phyloP scores from a whole-genome alignment of 345 rosid species.

The Boechera retrofracta region DNA sequence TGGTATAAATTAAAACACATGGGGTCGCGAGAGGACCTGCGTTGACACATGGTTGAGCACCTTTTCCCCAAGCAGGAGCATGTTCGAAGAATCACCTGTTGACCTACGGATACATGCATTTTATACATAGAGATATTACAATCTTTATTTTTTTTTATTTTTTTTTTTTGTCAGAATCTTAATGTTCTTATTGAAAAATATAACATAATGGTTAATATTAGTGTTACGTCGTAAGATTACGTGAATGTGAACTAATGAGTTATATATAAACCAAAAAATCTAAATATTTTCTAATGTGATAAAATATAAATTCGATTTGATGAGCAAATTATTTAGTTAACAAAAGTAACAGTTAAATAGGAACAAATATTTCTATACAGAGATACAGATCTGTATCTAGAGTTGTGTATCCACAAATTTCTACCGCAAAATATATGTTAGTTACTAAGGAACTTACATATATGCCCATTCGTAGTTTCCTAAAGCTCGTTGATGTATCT shows the following conservation, averaged over 20 bases:
- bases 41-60: slow-evolving; percentile 40
- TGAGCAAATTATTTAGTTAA: not conserved
- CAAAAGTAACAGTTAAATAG: too few species aligned
- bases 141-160: not conserved
- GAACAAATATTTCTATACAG: too few species aligned
- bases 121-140: not conserved
- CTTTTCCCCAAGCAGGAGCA: slow-evolving; percentile 30
- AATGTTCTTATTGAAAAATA: not conserved
- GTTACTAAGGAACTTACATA: too few species aligned
- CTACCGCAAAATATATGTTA: too few species aligned
- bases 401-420: not conserved
- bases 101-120: slow-evolving; percentile 17
- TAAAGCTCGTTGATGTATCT: too few species aligned
- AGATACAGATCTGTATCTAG: not conserved
- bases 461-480: too few species aligned
- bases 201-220: not conserved
- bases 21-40: slow-evolving; percentile 32
- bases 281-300: not conserved
- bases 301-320: not conserved
- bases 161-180: too few species aligned
- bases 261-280: not conserved
- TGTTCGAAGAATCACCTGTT: slow-evolving; percentile 24
- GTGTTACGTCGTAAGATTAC: not conserved
- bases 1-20: not conserved
- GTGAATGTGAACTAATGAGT: not conserved